These are phyloP conservation scores for Magnolia kwangsiensis DNA, from an alignment of 164 flowering plant genomes.

Conservation along the genomic window DNA sequence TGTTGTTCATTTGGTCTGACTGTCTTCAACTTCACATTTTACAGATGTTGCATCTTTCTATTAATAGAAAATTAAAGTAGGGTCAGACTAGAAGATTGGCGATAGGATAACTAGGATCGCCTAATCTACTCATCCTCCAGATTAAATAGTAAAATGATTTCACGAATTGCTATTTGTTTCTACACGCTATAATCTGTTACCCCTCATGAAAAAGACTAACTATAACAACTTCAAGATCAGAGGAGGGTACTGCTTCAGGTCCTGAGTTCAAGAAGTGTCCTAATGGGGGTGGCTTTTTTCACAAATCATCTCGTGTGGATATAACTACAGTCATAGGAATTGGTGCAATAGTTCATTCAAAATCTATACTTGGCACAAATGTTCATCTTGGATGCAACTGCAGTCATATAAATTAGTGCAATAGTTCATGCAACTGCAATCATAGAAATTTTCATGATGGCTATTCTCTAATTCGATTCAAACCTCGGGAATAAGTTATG, in stretches of 20 bases:
- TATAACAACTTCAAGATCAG: background rate
- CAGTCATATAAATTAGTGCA: no score
- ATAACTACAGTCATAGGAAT: slow-evolving; percentile 53
- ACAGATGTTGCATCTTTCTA: slow-evolving; percentile 59
- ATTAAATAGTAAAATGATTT: no score
- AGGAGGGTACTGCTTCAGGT: slow-evolving; percentile 5
- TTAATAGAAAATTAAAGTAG: no score
- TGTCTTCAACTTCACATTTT: background rate
- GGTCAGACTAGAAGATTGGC: no score
- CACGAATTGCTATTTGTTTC: no score
- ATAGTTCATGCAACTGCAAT: no score
- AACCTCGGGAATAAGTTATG: no score
- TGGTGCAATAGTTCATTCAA: slow-evolving; percentile 68
- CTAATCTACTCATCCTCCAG: no score
- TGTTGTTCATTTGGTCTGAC: background rate
- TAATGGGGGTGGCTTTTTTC: slow-evolving; percentile 78
- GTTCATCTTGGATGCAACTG: slow-evolving; percentile 63
- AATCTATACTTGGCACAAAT: slow-evolving; percentile 47
- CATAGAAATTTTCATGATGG: slow-evolving; percentile 34
- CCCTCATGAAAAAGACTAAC: background rate
- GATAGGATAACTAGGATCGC: no score
- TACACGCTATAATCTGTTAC: no score
- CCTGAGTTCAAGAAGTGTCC: slow-evolving; percentile 57
- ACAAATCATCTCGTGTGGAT: slow-evolving; percentile 60
- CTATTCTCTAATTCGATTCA: no score